Conservation (phyloP, 257 asterid species). For the Solanum piurae region DNA sequence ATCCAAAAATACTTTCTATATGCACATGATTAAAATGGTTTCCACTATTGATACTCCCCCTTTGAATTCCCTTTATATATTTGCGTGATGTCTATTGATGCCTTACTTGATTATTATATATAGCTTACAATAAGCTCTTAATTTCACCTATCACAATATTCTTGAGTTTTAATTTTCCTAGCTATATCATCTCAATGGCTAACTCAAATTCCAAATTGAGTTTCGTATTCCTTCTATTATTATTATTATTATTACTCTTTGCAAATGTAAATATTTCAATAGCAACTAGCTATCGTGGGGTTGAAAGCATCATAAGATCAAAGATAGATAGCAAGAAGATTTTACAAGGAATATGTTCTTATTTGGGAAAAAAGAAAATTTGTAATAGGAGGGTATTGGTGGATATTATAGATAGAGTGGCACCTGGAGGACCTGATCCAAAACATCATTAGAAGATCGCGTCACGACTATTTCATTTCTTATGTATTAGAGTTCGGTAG, state of each 20-base stretch:
- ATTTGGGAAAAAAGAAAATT: neutral
- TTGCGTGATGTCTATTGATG: neutral
- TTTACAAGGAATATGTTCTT: neutral
- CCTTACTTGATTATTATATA: neutral
- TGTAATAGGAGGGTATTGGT: neutral
- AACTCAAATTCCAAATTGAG: conserved; percentile 2
- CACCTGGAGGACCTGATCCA: conserved; percentile 25
- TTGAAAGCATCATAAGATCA: neutral
- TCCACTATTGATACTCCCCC: neutral
- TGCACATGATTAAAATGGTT: neutral
- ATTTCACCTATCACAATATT: neutral
- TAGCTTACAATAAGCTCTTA: neutral
- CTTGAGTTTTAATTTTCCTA: neutral
- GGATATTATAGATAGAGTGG: neutral
- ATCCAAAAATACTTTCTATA: neutral
- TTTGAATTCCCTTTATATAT: neutral
- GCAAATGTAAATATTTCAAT: neutral
- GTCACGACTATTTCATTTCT: neutral
- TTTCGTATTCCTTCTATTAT: neutral
- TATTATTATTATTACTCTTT: neutral
- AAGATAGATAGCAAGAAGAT: neutral
- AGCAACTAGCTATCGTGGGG: neutral
- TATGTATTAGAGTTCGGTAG: neutral
- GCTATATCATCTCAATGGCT: conserved; percentile 11
- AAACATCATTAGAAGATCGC: neutral